A percentile compares a stretch with the other conserved stretches of the same genome.
These are phyloP conservation scores for Penicillium crustosum DNA, from an alignment of 2,329 filamentous ascomycete species.

Conservation along the genomic window DNA sequence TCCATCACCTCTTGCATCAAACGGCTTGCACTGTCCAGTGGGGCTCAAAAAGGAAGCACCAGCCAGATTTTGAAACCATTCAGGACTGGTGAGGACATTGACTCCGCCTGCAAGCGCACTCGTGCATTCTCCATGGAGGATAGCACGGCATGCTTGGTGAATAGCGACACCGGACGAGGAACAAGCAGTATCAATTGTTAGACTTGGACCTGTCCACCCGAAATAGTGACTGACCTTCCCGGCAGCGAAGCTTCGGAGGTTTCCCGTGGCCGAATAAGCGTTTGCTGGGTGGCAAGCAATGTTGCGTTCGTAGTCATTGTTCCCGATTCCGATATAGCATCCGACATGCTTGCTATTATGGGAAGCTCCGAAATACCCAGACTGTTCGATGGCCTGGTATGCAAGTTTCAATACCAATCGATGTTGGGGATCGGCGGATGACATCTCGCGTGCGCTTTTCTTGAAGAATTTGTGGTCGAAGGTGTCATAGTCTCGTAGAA, in stretches of 20 bases:
- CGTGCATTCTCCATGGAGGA: slow-evolving; percentile 26
- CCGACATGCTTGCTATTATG: slow-evolving; percentile 20
- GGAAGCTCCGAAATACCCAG: slow-evolving; percentile 27
- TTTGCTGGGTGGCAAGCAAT: slow-evolving; percentile 29
- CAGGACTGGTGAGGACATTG: slow-evolving; percentile 30
- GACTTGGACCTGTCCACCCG: slow-evolving; percentile 45
- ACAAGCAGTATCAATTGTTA: slow-evolving; percentile 47
- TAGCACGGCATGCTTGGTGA: slow-evolving; percentile 25
- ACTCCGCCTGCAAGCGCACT: slow-evolving; percentile 39
- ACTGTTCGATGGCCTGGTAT: slow-evolving; percentile 34
- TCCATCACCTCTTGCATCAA: slow-evolving; percentile 51
- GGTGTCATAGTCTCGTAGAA: no score
- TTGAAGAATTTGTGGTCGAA: no score
- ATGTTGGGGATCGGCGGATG: not conserved
- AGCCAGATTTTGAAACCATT: slow-evolving; percentile 30
- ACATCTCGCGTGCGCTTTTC: not conserved
- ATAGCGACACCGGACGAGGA: slow-evolving; percentile 43
- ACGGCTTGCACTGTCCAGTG: slow-evolving; percentile 51
- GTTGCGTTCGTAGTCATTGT: slow-evolving; percentile 32
- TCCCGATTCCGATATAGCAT: slow-evolving; percentile 28
- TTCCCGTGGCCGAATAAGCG: slow-evolving; percentile 28
- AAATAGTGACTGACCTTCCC: slow-evolving; percentile 46
- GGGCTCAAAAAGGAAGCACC: slow-evolving; percentile 45
- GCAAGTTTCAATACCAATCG: slow-evolving; percentile 27
- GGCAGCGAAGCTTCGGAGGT: slow-evolving; percentile 15